Evolutionary conservation across 1,284 basidiomycete genomes (phyloP).

Genomic region (Naganishia albida): DNA sequence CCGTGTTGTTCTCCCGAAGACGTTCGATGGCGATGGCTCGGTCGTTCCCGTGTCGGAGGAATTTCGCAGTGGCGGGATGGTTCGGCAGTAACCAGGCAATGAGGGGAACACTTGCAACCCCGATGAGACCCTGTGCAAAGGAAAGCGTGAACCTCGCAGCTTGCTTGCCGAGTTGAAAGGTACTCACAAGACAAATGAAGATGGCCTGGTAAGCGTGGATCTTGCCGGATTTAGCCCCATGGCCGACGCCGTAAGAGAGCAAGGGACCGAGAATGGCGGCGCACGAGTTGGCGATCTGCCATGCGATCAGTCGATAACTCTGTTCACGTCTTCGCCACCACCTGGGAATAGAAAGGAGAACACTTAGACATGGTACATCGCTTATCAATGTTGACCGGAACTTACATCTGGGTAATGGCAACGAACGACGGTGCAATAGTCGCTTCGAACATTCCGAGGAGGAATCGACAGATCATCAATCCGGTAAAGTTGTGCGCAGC

Average conservation of each 20-base stretch:
- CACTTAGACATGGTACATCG: no score
- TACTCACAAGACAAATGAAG: conserved; percentile 59
- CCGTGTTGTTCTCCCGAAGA: conserved; percentile 52
- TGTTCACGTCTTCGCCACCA: conserved; percentile 30
- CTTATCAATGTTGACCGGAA: no score
- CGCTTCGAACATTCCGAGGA: conserved; percentile 48
- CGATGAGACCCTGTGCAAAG: conserved; percentile 33
- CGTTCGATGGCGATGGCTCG: conserved; percentile 51
- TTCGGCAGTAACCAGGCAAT: conserved; percentile 55
- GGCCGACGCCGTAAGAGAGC: conserved; percentile 47
- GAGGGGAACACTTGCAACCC: conserved; percentile 56
- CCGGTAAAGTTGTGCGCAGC: conserved; percentile 44
- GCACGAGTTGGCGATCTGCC: conserved; percentile 44
- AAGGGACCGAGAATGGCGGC: conserved; percentile 49
- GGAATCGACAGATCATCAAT: conserved; percentile 28
- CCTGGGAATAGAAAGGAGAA: no score
- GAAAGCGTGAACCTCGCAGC: not conserved
- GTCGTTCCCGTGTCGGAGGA: conserved; percentile 48
- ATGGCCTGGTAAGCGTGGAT: conserved; percentile 54
- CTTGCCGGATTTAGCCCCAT: conserved; percentile 35
- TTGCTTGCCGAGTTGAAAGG: not conserved
- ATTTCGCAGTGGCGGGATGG: conserved; percentile 50
- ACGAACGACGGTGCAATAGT: conserved; percentile 40
- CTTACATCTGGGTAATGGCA: conserved; percentile 41
- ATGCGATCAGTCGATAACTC: conserved; percentile 49